Conservation (phyloP, 2,329 filamentous ascomycete genomes). For the Fusarium nelsonii region DNA sequence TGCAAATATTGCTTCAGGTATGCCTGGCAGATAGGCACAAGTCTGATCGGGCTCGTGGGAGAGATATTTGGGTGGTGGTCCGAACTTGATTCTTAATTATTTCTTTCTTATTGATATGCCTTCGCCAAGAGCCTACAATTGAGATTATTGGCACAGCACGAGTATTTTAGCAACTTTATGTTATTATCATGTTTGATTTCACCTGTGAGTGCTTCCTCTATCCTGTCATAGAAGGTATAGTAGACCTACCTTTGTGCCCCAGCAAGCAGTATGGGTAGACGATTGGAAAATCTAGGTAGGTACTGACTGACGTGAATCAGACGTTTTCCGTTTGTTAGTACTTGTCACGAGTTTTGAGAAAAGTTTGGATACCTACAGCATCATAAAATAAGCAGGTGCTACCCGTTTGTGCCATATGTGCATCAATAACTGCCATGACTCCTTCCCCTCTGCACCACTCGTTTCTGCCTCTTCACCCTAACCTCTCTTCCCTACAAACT, state of each 20-base stretch:
- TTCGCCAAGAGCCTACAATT: too few relatives aligned
- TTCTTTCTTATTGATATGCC: too few relatives aligned
- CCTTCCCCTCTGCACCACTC: conserved; percentile 37
- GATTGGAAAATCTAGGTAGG: too few relatives aligned
- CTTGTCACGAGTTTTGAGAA: background rate
- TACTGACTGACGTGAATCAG: background rate
- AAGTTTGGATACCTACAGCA: background rate
- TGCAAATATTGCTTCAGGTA: conserved; percentile 60
- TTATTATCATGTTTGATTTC: too few relatives aligned
- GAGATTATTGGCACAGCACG: too few relatives aligned
- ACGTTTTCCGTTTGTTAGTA: background rate
- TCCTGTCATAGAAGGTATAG: too few relatives aligned
- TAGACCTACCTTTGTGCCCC: too few relatives aligned
- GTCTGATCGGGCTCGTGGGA: background rate
- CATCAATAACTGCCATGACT: conserved; percentile 29
- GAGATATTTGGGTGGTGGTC: too few relatives aligned
- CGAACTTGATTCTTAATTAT: too few relatives aligned
- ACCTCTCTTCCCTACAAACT: conserved; percentile 34
- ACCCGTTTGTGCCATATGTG: background rate
- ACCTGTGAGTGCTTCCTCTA: background rate
- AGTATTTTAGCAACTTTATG: too few relatives aligned
- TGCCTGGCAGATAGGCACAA: background rate
- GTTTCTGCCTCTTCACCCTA: conserved; percentile 32
- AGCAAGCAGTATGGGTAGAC: too few relatives aligned
- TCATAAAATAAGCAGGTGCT: background rate